Base-by-base conservation (phyloP, 2,329 filamentous ascomycete genomes). In the Ceratocystis cubensis region DNA sequence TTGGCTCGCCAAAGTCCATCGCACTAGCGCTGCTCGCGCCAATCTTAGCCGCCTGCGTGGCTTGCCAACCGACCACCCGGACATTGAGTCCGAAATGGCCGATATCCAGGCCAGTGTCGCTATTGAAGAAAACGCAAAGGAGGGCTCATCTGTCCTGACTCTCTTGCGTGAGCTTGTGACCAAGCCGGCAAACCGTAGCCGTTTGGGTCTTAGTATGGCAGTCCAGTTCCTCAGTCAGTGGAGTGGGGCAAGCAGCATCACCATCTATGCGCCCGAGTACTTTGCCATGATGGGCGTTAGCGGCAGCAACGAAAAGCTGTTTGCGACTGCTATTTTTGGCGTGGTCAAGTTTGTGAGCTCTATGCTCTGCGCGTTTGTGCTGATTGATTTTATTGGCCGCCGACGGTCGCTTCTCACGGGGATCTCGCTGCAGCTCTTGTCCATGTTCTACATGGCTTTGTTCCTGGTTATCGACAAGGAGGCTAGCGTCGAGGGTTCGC, bases 361-460 rank as follows among this genome's bases (percentile, higher is more conserved):
- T 15, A 73, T 91, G 41, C 70, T 83, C 48, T 92, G 88, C 73
- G 88, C 88, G 0, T 79, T 91, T 64, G 90, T 92, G 80, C 81
- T 92, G 7, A 88, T 92, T 69, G 89, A 92, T 71, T 84, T 88
- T 65, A 85, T 92, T 70, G 89, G 89, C 3, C 85, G 89, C 67
- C 91, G 91, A 75, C 82, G 84, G 6, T 79, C 85, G 0, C 78
- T 88, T 0, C 78, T 86, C 20, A 74, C 80, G 0, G 85, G 85
- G 1, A 87, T 87, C 70, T 77, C 77, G 1, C 76, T 86, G 0
- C 85, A 88, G 73, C 78, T 79, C 17, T 73, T 87, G 8, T 71
- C 84, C 15, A 86, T 87, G 82, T 70, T 84, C 70, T 88, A 87
- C 72, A 77, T 88, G 13, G 85, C 84, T 0, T 73, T 75, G 1